Evolutionary conservation across 2,329 filamentous ascomycete genomes (phyloP), one percentile per base, ranked within the genome.

Genomic region (Aspergillus nomiae): DNA sequence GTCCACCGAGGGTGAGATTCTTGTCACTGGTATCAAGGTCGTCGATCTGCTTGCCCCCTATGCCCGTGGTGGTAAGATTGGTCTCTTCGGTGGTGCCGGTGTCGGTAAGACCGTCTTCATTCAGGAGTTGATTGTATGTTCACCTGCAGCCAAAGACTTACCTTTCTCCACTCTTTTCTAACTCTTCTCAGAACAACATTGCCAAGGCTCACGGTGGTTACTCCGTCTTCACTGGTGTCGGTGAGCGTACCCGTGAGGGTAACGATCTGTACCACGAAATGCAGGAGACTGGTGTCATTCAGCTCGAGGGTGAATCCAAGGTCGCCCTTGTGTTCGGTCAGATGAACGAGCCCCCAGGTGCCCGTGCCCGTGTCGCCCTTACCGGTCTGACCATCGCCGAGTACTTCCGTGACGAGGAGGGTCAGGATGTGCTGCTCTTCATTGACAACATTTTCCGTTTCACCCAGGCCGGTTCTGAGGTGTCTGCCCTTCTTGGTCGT

Each of bases 181-280:
- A 38, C 58, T n/a, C 26, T 45, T 24, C 16, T 6, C 14, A 90
- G 87, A 99, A 99, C 93, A 99, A 99, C 91, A 98, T 99, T 81
- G 95, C 95, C 85, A 98, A 98, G 90, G 95, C 95, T 76, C 95
- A 99, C 87, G 95, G 95, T 96, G 95, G 95, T 96, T 99, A 96
- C 92, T 99, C 95, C 73, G 95, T 99, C 82, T 99, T 99, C 91
- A 97, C 93, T 81, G 95, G 95, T 94, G 95, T 99, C 85, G 95
- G 95, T 83, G 95, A 99, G 91, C 94, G 95, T 88, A 99, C 95
- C 81, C 95, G 95, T 92, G 95, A 99, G 90, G 95, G 95, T 89
- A 99, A 99, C 90, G 95, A 99, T 90, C 84, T 99, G 88, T 99
- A 99, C 91, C 94, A 99, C 86, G 95, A 99, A 89, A 99, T 99